phyloP scores from a whole-genome alignment of 2,329 filamentous ascomycete species.

The Dothideomycetes sp. region DNA sequence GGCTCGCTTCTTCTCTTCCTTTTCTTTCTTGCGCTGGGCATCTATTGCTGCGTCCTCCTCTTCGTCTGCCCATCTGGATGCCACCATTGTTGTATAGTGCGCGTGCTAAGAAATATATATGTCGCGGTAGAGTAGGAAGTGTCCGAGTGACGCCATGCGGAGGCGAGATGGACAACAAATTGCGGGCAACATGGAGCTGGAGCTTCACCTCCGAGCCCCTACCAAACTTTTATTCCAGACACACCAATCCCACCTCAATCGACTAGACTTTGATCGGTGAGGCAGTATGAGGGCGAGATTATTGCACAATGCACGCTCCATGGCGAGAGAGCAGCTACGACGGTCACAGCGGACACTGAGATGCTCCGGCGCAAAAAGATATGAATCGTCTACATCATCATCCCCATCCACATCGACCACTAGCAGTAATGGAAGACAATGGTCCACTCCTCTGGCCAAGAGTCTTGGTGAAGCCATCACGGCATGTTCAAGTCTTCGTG shows the following conservation, averaged over 20 bases:
- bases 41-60: constrained; percentile 70
- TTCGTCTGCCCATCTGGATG: constrained; percentile 78
- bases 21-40: constrained; percentile 64
- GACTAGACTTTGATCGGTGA: constrained; percentile 3
- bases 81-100: constrained; percentile 14
- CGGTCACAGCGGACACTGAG: not conserved
- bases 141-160: not conserved
- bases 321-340: not conserved
- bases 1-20: constrained; percentile 75
- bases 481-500: constrained; percentile 37
- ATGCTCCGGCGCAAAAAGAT: constrained; percentile 28
- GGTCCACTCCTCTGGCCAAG: constrained; percentile 88
- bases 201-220: constrained; percentile 4
- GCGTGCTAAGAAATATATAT: not conserved
- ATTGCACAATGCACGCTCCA: not conserved
- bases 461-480: constrained; percentile 77
- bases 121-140: not conserved
- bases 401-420: too few species aligned
- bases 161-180: not conserved
- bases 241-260: not conserved
- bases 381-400: too few species aligned
- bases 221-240: too few species aligned
- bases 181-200: not conserved
- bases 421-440: too few species aligned
- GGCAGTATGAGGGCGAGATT: constrained; percentile 7